A percentile compares a stretch with the other conserved stretches of the same genome.
Evolutionary conservation across 176 grass and related monocot genomes (phyloP).

Genomic region (Leersia perrieri): DNA sequence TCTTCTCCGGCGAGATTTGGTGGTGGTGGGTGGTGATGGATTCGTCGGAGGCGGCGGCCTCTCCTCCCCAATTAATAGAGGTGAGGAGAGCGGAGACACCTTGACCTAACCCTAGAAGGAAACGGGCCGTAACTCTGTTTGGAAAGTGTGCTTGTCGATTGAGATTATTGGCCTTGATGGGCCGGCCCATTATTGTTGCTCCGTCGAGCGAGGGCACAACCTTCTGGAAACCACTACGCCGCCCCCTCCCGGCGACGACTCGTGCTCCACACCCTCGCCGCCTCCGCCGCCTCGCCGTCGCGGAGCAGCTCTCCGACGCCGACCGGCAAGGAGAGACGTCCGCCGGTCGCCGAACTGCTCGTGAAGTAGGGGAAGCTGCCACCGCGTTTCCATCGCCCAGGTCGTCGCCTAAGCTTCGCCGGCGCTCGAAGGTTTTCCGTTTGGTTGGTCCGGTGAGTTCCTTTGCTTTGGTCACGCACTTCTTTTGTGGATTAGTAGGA

Average conservation of each 20-base stretch:
- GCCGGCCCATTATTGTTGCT: not conserved
- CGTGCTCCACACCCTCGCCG: not conserved
- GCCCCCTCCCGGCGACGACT: not conserved
- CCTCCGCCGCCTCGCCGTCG: not conserved
- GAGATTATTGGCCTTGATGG: not conserved
- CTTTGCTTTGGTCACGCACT: not conserved
- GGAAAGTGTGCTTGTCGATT: not conserved
- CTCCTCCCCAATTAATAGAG: slow-evolving; percentile 31
- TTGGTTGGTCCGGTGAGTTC: not conserved
- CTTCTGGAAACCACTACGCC: not conserved
- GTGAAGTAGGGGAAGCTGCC: not conserved
- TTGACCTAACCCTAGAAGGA: slow-evolving; percentile 49
- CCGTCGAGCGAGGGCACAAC: not conserved
- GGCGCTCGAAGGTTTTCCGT: not conserved
- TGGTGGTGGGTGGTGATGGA: not conserved
- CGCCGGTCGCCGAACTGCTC: not conserved
- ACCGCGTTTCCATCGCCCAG: not conserved
- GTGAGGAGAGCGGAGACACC: not conserved
- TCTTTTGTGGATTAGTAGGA: not conserved
- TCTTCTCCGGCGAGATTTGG: slow-evolving; percentile 5
- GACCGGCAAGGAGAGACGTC: not conserved
- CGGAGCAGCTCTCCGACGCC: not conserved
- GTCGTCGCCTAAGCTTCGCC: not conserved
- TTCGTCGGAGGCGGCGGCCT: slow-evolving; percentile 23
- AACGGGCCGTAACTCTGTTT: slow-evolving; percentile 20